Conservation (phyloP, 2,329 filamentous ascomycete species). For the Xylaria sp. region DNA sequence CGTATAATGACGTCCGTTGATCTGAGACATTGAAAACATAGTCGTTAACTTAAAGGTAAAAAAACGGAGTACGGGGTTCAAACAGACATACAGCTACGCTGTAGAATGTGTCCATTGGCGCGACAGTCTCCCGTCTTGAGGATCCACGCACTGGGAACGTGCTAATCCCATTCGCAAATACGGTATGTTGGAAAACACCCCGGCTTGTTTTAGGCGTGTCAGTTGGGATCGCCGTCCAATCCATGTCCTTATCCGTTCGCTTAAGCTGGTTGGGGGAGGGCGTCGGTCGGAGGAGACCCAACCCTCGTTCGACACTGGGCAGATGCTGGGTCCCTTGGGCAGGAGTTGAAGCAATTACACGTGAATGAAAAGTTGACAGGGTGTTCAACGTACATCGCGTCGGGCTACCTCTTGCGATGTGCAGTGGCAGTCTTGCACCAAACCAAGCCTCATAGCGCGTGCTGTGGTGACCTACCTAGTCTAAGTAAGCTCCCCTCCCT, state of each 20-base stretch:
- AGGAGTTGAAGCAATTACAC: background rate
- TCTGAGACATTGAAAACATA: conserved; percentile 16
- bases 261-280: conserved; percentile 22
- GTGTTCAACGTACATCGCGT: conserved; percentile 2
- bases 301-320: conserved; percentile 18
- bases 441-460: conserved; percentile 1
- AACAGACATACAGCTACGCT: conserved; percentile 1
- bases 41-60: background rate
- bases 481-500: too few species aligned
- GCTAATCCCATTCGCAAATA: conserved; percentile 7
- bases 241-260: conserved; percentile 31
- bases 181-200: conserved; percentile 1
- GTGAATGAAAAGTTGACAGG: conserved; percentile 12
- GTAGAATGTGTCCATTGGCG: conserved; percentile 6
- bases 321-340: conserved; percentile 14
- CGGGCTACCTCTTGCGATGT: conserved; percentile 2
- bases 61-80: too few species aligned
- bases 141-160: background rate
- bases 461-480: conserved; percentile 10
- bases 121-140: background rate
- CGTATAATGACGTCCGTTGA: conserved; percentile 7
- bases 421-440: conserved; percentile 12
- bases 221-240: conserved; percentile 26
- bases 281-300: conserved; percentile 14
- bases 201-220: conserved; percentile 3